Conservation (phyloP, 176 grass and related monocot genomes). For the Juncus inflexus region DNA sequence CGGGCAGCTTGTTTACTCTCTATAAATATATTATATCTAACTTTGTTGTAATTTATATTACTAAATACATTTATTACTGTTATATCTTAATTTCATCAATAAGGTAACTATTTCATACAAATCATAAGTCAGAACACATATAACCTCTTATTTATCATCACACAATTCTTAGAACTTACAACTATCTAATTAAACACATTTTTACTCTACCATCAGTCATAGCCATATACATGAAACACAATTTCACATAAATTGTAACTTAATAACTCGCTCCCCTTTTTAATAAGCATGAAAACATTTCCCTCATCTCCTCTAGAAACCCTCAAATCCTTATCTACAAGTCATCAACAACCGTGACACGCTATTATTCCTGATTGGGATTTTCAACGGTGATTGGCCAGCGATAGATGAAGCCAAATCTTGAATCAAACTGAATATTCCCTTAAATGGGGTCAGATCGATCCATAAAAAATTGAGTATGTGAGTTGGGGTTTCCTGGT, state of each 20-base stretch:
- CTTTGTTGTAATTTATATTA: no score
- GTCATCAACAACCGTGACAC: conserved; percentile 86
- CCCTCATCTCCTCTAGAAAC: conserved; percentile 65
- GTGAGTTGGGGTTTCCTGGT: conserved; percentile 80
- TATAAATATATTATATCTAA: no score
- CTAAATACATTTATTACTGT: no score
- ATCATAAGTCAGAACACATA: no score
- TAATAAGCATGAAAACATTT: conserved; percentile 74
- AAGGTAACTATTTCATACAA: no score
- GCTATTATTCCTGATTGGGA: conserved; percentile 56
- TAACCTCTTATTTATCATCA: no score
- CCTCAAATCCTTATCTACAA: conserved; percentile 74
- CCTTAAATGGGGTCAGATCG: conserved; percentile 62
- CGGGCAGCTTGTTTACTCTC: no score
- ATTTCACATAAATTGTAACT: conserved; percentile 16
- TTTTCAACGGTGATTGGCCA: conserved; percentile 66
- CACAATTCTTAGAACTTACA: no score
- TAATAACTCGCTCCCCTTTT: conserved; percentile 56
- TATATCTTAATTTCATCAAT: no score
- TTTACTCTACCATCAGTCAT: no score
- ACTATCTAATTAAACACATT: no score
- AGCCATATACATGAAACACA: no score
- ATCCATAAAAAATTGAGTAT: conserved; percentile 62
- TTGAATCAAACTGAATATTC: conserved; percentile 70
- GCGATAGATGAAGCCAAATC: conserved; percentile 69